Evolutionary conservation across 1,284 basidiomycete species (phyloP).

Genomic region (Ustilago sp.): DNA sequence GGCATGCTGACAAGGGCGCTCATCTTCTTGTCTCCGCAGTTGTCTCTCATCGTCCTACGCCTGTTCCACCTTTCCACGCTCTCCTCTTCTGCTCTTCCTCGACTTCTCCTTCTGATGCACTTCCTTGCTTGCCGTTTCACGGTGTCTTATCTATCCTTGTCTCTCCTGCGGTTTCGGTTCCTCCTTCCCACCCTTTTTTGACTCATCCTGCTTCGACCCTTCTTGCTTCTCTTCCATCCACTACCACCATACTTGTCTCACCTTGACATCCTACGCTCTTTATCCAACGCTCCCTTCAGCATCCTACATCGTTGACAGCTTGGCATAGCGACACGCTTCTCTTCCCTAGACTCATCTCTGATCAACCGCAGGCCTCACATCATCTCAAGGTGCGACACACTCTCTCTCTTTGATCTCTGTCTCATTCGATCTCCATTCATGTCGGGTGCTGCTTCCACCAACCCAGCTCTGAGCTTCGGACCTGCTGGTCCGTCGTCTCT

Average conservation of each 20-base stretch:
- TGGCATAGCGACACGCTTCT: background rate
- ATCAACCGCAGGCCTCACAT: background rate
- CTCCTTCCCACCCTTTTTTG: constrained; percentile 18
- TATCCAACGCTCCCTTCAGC: constrained; percentile 12
- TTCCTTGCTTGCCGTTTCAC: constrained; percentile 26
- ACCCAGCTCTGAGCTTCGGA: constrained; percentile 44
- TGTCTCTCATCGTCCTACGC: constrained; percentile 35
- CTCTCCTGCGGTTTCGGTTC: constrained; percentile 49
- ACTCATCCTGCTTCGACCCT: constrained; percentile 29
- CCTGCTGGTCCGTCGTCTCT: constrained; percentile 30
- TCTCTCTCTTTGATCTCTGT: background rate
- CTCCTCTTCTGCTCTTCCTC: background rate
- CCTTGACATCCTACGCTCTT: constrained; percentile 23
- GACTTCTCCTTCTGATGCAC: constrained; percentile 36
- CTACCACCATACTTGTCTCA: constrained; percentile 49
- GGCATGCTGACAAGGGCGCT: constrained; percentile 40
- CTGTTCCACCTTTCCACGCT: constrained; percentile 10
- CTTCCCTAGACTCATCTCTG: background rate
- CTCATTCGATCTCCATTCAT: constrained; percentile 10
- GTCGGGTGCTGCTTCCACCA: constrained; percentile 49
- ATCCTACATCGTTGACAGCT: constrained; percentile 5
- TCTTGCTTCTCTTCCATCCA: constrained; percentile 17
- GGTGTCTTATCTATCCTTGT: constrained; percentile 52
- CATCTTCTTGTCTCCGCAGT: constrained; percentile 17
- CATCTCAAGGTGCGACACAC: background rate